Conservation (phyloP, 2,329 filamentous ascomycete genomes). For the Monosporascus sp. region DNA sequence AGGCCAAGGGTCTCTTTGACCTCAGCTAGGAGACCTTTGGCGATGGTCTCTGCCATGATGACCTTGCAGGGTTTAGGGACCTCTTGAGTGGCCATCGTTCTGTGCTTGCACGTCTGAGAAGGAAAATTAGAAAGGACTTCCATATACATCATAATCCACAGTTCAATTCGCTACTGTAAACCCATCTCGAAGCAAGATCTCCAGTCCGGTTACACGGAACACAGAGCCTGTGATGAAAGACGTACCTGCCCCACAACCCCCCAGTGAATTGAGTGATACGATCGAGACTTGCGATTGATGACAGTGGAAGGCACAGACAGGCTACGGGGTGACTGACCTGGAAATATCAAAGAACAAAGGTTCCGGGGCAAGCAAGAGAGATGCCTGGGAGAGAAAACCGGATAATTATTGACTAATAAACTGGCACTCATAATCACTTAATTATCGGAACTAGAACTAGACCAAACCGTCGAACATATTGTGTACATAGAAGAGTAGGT, state of each 20-base stretch:
- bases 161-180: conserved; percentile 7
- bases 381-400: background rate
- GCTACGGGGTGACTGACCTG: background rate
- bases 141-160: background rate
- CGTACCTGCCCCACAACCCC: conserved; percentile 11
- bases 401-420: background rate
- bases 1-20: conserved; percentile 69
- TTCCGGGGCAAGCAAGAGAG: background rate
- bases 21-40: conserved; percentile 73
- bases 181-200: conserved; percentile 4
- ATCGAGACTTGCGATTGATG: background rate
- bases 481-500: background rate
- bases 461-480: background rate
- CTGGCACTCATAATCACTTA: background rate
- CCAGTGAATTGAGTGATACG: background rate
- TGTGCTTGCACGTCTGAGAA: conserved; percentile 7
- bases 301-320: background rate
- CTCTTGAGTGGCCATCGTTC: conserved; percentile 34
- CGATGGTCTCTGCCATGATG: conserved; percentile 80
- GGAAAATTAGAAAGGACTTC: background rate
- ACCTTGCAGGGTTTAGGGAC: conserved; percentile 80
- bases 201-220: too few relatives aligned
- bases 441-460: background rate
- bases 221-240: background rate
- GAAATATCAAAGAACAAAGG: background rate